Evolutionary conservation across 495 filamentous ascomycete genomes (phyloP), one percentile per base, ranked within the genome.

Genomic region (Neurospora cerealis): DNA sequence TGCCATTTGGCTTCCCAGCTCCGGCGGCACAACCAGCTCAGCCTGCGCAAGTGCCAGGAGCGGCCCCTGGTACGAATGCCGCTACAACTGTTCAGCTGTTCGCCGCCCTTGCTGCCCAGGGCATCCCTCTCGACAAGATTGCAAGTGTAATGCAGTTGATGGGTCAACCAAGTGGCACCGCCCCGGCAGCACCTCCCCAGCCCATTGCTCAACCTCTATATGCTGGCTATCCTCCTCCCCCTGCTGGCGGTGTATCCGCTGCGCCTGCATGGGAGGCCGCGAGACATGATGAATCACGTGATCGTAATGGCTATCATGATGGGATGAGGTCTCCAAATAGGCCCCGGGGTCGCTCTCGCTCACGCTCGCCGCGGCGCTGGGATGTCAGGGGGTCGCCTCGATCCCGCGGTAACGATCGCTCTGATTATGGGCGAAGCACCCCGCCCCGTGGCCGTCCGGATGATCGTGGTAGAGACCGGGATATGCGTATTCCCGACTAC

Each of bases 271-370:
- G 83, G 78, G 83, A 83, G 21, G 72, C 78, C 71, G 80, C 76
- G 40, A 79, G 79, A 71, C 75, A 78, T 66, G 81, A 86, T 54
- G 86, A 85, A 71, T 84, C 88, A 84, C 91, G 89, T 87, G 91
- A 93, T 77, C 86, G 82, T 73, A 88, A 87, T 74, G 87, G 88
- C 75, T 85, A 83, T 72, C 83, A 83, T 72, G 85, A 87, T 70
- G 46, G 74, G 79, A 83, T 81, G 78, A 87, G 85, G 82, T 88
- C 86, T 28, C 86, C 87, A 66, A 85, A 83, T 74, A 86, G 88
- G 72, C 90, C 89, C 78, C 90, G 91, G 60, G 88, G 90, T 71
- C 90, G 93, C 28, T 96, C 93, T 42, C 88, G 93, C 62, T 96
- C 93, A 15, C 87, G 85, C 10, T 89, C 88, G 38, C 91, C 92